These are phyloP conservation scores for Celoporthe dispersa DNA, from an alignment of 2,329 filamentous ascomycete species.

Conservation along the genomic window DNA sequence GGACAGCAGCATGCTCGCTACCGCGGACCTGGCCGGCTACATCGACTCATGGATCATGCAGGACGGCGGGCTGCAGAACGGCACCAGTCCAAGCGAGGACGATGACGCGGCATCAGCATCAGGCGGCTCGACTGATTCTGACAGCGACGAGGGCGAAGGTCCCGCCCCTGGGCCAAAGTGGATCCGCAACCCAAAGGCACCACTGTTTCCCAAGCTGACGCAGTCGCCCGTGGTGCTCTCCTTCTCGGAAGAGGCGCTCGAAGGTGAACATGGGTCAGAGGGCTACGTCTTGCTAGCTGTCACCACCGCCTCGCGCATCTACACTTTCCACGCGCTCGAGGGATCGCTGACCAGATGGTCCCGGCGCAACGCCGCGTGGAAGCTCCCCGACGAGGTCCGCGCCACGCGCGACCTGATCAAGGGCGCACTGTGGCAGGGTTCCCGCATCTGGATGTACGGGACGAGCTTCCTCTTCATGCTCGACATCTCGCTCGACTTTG, in stretches of 20 bases:
- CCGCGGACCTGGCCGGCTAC: slow-evolving; percentile 81
- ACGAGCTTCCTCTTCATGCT: slow-evolving; percentile 90
- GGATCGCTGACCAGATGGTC: slow-evolving; percentile 86
- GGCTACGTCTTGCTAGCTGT: slow-evolving; percentile 41
- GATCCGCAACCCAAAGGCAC: slow-evolving; percentile 73
- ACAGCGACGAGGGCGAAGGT: slow-evolving; percentile 39
- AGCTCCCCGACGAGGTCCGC: slow-evolving; percentile 74
- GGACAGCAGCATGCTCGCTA: slow-evolving; percentile 78
- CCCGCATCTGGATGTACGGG: slow-evolving; percentile 85
- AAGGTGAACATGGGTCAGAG: slow-evolving; percentile 22
- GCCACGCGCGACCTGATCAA: slow-evolving; percentile 79
- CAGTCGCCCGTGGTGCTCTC: slow-evolving; percentile 69
- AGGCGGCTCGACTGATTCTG: slow-evolving; percentile 35
- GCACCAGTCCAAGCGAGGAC: slow-evolving; percentile 38
- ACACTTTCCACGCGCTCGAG: slow-evolving; percentile 78
- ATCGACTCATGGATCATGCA: slow-evolving; percentile 84
- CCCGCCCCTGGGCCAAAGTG: slow-evolving; percentile 63
- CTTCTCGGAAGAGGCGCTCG: slow-evolving; percentile 61
- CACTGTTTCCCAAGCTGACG: slow-evolving; percentile 70
- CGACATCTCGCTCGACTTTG: slow-evolving; percentile 75
- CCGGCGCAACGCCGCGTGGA: slow-evolving; percentile 75
- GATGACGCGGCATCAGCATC: slow-evolving; percentile 38
- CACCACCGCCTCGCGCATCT: slow-evolving; percentile 67
- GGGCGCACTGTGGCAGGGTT: slow-evolving; percentile 81
- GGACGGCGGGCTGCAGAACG: slow-evolving; percentile 48